A percentile compares a stretch with the other conserved stretches of the same genome.
These are phyloP conservation scores for Microbotryomycetes sp. DNA, from an alignment of 1,284 basidiomycete species.

Conservation along the genomic window DNA sequence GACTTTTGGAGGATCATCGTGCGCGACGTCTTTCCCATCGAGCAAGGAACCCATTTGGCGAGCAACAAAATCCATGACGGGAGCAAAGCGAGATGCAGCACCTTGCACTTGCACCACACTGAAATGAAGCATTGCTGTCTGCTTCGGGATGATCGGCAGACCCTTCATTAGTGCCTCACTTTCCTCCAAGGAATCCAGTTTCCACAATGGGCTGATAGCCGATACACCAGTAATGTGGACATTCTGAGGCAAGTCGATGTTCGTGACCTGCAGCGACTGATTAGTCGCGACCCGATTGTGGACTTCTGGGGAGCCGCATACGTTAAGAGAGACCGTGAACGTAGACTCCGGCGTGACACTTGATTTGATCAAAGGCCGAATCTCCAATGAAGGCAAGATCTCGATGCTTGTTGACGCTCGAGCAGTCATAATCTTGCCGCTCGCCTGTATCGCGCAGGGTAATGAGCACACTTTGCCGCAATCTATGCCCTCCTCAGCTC, in stretches of 20 bases:
- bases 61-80: not conserved
- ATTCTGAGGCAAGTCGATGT: conserved; percentile 19
- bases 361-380: conserved; percentile 3
- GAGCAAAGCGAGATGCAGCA: not conserved
- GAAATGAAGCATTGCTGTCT: not conserved
- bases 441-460: no score
- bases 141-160: conserved; percentile 14
- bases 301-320: not conserved
- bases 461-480: no score
- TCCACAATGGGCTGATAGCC: conserved; percentile 16
- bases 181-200: not conserved
- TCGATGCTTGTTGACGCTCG: conserved; percentile 5
- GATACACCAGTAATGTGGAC: conserved; percentile 13
- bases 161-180: not conserved
- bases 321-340: conserved; percentile 13
- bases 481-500: no score
- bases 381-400: conserved; percentile 20
- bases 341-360: not conserved
- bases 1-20: not conserved
- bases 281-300: not conserved
- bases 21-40: conserved; percentile 13
- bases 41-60: conserved; percentile 15
- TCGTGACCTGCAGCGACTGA: conserved; percentile 7
- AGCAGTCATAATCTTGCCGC: conserved; percentile 9
- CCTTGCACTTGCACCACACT: not conserved